phyloP scores from a whole-genome alignment of 1,139 yeast genomes.

The Taphrina deformans region DNA sequence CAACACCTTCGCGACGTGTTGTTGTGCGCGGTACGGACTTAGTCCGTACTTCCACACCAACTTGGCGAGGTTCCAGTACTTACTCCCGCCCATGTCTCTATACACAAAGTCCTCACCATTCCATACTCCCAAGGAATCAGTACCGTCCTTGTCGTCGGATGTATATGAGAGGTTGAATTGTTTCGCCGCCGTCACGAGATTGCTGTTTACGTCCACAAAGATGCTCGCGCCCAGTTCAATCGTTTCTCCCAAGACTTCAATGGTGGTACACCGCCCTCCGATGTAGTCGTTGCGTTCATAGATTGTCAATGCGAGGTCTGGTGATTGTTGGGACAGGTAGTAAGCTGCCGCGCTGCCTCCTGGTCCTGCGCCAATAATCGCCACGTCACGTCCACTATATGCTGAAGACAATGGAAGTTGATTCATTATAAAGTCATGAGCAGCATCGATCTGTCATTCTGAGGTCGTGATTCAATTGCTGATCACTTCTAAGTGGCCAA shows the following conservation, averaged over 20 bases:
- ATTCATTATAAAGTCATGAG: too few species aligned
- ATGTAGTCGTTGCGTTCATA: slow-evolving; percentile 46
- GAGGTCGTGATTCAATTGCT: too few species aligned
- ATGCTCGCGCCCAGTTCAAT: slow-evolving; percentile 48
- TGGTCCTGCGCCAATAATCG: slow-evolving; percentile 54
- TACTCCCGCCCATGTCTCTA: slow-evolving; percentile 35
- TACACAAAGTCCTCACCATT: slow-evolving; percentile 46
- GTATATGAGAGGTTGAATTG: slow-evolving; percentile 44
- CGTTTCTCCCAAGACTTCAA: slow-evolving; percentile 41
- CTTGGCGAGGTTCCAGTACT: slow-evolving; percentile 37
- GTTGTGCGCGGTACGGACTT: slow-evolving; percentile 21
- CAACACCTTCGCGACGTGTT: not conserved
- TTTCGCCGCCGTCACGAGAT: slow-evolving; percentile 46
- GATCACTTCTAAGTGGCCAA: too few species aligned
- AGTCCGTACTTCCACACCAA: slow-evolving; percentile 45
- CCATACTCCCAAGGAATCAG: slow-evolving; percentile 47
- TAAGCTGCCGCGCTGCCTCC: slow-evolving; percentile 52
- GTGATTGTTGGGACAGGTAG: slow-evolving; percentile 46
- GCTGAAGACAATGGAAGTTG: not conserved
- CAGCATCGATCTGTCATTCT: too few species aligned
- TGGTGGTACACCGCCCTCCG: slow-evolving; percentile 50
- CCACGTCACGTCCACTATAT: slow-evolving; percentile 41
- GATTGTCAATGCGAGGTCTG: slow-evolving; percentile 44
- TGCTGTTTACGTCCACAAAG: slow-evolving; percentile 49
- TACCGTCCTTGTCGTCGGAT: slow-evolving; percentile 38